Percentiles rank a stretch among this genome's conserved stretches.
Conservation (phyloP, 2,329 filamentous ascomycete species). For the Sclerotinia borealis region DNA sequence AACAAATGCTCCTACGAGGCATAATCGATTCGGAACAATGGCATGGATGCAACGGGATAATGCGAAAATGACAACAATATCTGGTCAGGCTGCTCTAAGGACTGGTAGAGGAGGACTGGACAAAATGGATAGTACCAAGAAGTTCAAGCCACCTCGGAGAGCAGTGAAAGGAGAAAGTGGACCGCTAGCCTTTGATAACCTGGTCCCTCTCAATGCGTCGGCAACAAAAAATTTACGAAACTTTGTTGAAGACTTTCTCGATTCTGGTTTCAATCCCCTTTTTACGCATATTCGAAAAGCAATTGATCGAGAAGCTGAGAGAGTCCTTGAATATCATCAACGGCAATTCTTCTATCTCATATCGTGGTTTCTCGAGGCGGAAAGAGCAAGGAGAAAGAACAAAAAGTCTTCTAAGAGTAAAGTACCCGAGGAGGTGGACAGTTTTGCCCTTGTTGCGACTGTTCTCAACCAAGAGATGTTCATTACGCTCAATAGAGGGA, state of each 20-base stretch:
- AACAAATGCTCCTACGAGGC: constrained; percentile 73
- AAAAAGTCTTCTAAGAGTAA: constrained; percentile 47
- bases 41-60: constrained; percentile 89
- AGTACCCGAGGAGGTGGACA: constrained; percentile 54
- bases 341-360: constrained; percentile 90
- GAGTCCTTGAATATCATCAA: constrained; percentile 69
- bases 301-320: constrained; percentile 81
- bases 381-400: constrained; percentile 62
- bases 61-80: constrained; percentile 76
- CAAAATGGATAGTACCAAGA: constrained; percentile 88
- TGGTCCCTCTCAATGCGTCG: constrained; percentile 60
- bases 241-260: constrained; percentile 90
- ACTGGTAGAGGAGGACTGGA: constrained; percentile 67
- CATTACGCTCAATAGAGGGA: constrained; percentile 74
- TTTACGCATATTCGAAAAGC: constrained; percentile 82
- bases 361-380: constrained; percentile 87
- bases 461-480: constrained; percentile 96
- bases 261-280: constrained; percentile 89
- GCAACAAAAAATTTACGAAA: constrained; percentile 71
- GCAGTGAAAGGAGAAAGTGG: constrained; percentile 55
- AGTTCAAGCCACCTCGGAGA: constrained; percentile 74
- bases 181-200: constrained; percentile 69
- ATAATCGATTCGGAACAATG: constrained; percentile 95
- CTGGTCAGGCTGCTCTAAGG: constrained; percentile 78
- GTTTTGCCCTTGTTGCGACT: constrained; percentile 79